Evolutionary conservation across 2,329 filamentous ascomycete species (phyloP), one percentile per base, ranked within the genome.

Genomic region (Ophiostoma ulmi): DNA sequence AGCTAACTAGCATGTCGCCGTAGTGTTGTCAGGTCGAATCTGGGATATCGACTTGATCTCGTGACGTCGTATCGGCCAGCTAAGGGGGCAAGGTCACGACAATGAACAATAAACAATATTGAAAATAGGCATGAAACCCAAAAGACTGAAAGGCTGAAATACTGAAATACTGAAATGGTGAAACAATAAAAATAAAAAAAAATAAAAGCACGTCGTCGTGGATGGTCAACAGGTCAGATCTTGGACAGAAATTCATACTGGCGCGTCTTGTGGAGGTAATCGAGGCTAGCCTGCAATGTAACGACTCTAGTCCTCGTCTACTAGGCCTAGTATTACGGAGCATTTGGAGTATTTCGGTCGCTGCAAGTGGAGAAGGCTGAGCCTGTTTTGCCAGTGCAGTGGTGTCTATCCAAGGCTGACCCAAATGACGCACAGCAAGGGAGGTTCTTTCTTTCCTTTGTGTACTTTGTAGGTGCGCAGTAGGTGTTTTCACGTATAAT

Each of bases 161-260:
- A 31, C 3, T 31, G 31, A 4, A 31, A 31, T 31, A 31, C 31
- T 31, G 31, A 31, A 58, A 58, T 13, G n/a, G 5, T 44, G 5
- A 55, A 55, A 55, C 48, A 55, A 22, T 22, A n/a, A 55, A 2
- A 31, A 26, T 1, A 31, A 14, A 10, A 31, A 17, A 63, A 35
- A 35, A 20, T 26, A 10, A 35, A 17, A 36, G 26, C n/a, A 35
- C 58, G 58, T 14, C 14, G 58, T 26, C 26, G 58, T 61, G 55
- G 35, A 58, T 58, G 68, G 17, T 48, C 44, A 6, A 48, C 14
- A 48, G 38, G 44, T 31, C 17, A 48, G 44, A 48, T n/a, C 44
- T 64, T 70, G 70, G 66, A 38, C 41, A 8, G 61, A 36, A 41
- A 44, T 66, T 14, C 66, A 69, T 65, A 67, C 31, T 61, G 55